Evolutionary conservation across 2,329 filamentous ascomycete genomes (phyloP), one percentile per base, ranked within the genome.

Genomic region (Botrytis aclada): DNA sequence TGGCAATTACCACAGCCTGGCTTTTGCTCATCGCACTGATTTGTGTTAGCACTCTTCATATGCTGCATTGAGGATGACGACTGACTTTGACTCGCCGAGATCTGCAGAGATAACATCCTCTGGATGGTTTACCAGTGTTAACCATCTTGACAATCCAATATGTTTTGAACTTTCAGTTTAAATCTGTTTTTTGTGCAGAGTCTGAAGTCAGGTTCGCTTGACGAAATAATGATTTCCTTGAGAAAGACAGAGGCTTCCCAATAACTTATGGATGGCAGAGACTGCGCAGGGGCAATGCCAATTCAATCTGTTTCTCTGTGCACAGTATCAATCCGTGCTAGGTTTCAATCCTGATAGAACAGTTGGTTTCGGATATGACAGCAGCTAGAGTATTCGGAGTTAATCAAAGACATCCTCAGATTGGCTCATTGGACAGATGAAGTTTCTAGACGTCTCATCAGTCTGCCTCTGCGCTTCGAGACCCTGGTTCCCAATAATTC

Each of bases 1-100:
- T 61, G 32, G 32, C 70, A 72, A 25, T 72, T 72, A 43, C 70
- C 70, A 77, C 77, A 77, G 75, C 79, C 76, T 69, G 74, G 77
- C 71, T 74, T 76, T 75, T 78, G 66, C 64, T 73, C 70, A 60
- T 72, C 62, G 61, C 70, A 69, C 70, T 72, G 12, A 20, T 37
- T n/a, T 25, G 4, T 41, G 29, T 72, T 47, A 72, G 51, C 45
- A 51, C 20, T 9, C 18, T 39, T 61, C 22, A 25, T 34, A 37
- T 22, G 3, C 39, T 41, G 20, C 2, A 54, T 39, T n/a, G 58
- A 14, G 22, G 39, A 37, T 54, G 14, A 18, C 25, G 18, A 4
- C 70, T 69, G 29, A 72, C 73, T 73, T 75, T 74, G n/a, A 75
- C 71, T n/a, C 74, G 74, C 43, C 74, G 67, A 51, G 73, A 58